Evolutionary conservation across 257 asterid genomes (phyloP).

Genomic region (Solanum clarkiae): DNA sequence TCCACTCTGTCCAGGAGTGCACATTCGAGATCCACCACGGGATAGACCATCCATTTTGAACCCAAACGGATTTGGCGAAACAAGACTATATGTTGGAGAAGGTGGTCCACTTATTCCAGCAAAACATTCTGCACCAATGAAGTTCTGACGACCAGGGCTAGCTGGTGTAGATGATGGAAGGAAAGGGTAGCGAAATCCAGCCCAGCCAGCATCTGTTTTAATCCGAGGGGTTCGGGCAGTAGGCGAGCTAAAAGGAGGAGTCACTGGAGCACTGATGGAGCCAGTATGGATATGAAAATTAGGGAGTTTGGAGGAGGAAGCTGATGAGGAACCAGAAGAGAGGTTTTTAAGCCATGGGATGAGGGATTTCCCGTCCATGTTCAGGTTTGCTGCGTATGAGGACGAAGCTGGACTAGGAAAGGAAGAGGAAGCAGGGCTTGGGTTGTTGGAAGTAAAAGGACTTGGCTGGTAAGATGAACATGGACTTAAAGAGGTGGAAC

Average conservation of each 20-base stretch:
- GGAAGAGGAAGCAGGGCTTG: conserved; percentile 48
- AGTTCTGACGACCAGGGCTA: conserved; percentile 30
- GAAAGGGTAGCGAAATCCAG: conserved; percentile 28
- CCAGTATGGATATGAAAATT: conserved; percentile 38
- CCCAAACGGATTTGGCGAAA: conserved; percentile 57
- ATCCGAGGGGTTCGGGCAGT: conserved; percentile 38
- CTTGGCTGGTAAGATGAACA: conserved; percentile 47
- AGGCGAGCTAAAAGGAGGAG: conserved; percentile 70
- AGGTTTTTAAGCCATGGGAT: conserved; percentile 77
- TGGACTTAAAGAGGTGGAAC: conserved; percentile 44
- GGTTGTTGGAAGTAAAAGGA: conserved; percentile 35
- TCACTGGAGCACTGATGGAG: conserved; percentile 65
- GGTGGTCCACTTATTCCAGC: conserved; percentile 29
- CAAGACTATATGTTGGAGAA: conserved; percentile 73
- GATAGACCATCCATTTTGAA: conserved; percentile 23
- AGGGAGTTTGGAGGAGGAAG: conserved; percentile 30
- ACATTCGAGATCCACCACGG: conserved; percentile 39
- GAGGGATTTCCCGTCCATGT: conserved; percentile 42
- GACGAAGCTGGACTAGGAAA: conserved; percentile 55
- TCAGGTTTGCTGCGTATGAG: conserved; percentile 11
- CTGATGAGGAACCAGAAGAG: conserved; percentile 34
- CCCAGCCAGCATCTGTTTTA: conserved; percentile 24
- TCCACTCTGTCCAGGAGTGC: conserved; percentile 55
- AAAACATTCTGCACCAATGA: conserved; percentile 21
- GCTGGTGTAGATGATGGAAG: conserved; percentile 43